Evolutionary conservation across 108 stramenopile genomes (phyloP).

Genomic region (Stephanodiscus triporus): DNA sequence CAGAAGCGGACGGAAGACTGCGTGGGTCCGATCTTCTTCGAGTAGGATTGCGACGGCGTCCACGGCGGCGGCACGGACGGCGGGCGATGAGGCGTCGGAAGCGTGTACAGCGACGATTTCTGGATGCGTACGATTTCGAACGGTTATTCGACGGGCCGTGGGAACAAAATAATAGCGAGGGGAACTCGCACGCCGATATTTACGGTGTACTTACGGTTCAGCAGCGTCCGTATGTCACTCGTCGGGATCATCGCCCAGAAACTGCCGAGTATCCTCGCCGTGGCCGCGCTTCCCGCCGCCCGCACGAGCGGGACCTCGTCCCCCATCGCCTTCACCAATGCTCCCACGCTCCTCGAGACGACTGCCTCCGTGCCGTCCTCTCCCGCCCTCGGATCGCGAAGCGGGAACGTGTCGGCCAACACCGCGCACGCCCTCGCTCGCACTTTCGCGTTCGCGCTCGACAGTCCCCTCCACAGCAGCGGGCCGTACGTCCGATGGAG

Average conservation of each 20-base stretch:
- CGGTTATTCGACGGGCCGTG: no score
- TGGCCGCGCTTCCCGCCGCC: constrained; percentile 81
- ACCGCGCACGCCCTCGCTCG: constrained; percentile 76
- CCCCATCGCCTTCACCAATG: constrained; percentile 65
- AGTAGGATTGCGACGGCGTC: constrained; percentile 74
- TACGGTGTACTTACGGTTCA: constrained; percentile 65
- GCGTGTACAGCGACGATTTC: constrained; percentile 82
- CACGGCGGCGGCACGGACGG: constrained; percentile 83
- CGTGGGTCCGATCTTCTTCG: constrained; percentile 77
- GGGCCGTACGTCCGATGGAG: constrained; percentile 88
- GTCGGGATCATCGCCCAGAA: constrained; percentile 92
- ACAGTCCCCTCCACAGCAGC: constrained; percentile 90
- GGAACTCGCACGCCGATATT: no score
- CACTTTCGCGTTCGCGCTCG: constrained; percentile 86
- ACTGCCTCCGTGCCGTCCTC: constrained; percentile 53
- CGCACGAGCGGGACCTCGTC: constrained; percentile 83
- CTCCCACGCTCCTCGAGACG: constrained; percentile 72
- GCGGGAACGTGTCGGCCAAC: constrained; percentile 91
- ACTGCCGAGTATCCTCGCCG: constrained; percentile 66
- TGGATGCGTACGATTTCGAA: no score
- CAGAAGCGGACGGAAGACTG: constrained; percentile 84
- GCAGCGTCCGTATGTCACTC: constrained; percentile 70
- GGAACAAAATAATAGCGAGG: no score
- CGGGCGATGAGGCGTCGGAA: constrained; percentile 82
- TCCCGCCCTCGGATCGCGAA: constrained; percentile 74